Evolutionary conservation across 768 basidiomycete genomes (phyloP).

Genomic region (Baorangia bicolor): DNA sequence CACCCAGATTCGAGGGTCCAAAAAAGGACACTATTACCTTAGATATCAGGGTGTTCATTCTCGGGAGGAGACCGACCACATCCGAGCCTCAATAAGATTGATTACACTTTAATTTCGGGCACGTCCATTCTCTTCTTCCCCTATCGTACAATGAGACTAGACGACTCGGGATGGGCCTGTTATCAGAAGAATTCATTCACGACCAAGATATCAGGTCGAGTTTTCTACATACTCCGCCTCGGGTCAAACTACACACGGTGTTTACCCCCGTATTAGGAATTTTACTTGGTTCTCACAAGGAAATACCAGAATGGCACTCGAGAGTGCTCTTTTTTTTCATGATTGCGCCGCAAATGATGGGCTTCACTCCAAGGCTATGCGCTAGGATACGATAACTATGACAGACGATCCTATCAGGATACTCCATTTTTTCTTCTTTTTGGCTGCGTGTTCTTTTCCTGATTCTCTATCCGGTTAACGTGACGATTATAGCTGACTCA

Average conservation of each 20-base stretch:
- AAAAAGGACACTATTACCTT: slow-evolving; percentile 1
- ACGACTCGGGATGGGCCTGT: neutral
- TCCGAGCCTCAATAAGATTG: neutral
- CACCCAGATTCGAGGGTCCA: neutral
- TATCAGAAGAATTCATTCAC: slow-evolving; percentile 1
- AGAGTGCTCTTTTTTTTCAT: neutral
- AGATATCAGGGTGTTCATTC: neutral
- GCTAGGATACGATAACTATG: neutral
- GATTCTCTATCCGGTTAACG: slow-evolving; percentile 12
- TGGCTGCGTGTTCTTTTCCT: neutral
- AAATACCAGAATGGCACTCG: neutral
- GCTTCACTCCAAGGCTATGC: neutral
- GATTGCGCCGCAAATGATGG: neutral
- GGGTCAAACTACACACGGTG: neutral
- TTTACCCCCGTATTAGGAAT: neutral
- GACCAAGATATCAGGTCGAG: neutral
- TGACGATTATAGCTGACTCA: neutral
- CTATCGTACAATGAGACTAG: neutral
- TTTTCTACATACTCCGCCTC: neutral
- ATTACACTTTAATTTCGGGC: neutral
- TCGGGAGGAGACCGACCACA: neutral
- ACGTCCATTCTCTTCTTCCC: neutral
- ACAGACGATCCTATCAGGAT: slow-evolving; percentile 5
- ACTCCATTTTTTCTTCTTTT: neutral
- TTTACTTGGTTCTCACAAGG: neutral